Conservation (phyloP, 768 basidiomycete species). For the Kwoniella newhampshirensis region DNA sequence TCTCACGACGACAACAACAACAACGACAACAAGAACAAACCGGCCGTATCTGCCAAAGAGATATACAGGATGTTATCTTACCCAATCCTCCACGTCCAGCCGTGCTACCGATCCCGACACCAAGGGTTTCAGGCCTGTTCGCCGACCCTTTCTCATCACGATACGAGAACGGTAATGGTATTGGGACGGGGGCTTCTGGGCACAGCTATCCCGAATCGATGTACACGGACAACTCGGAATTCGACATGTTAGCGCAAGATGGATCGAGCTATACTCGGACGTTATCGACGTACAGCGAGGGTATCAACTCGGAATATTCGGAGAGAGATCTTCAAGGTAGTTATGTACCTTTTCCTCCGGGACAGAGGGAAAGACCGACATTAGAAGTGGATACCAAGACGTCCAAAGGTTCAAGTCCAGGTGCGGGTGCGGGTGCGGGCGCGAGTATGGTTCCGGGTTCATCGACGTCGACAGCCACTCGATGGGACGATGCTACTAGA, state of each 20-base stretch:
- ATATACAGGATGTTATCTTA: conserved; percentile 7
- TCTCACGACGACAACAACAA: not conserved
- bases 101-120: not conserved
- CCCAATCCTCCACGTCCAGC: not conserved
- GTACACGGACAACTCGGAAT: conserved; percentile 26
- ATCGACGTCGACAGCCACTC: not conserved
- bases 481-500: no score
- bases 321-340: conserved; percentile 10
- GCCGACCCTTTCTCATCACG: not conserved
- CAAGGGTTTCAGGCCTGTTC: not conserved
- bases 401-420: not conserved
- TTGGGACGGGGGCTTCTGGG: no score
- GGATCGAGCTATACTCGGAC: conserved; percentile 18
- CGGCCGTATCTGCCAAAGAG: conserved; percentile 9
- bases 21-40: conserved; percentile 1
- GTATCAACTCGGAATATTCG: conserved; percentile 18
- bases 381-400: conserved; percentile 13
- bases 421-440: not conserved
- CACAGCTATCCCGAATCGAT: conserved; percentile 11
- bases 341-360: not conserved
- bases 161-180: not conserved
- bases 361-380: not conserved
- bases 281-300: conserved; percentile 23
- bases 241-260: conserved; percentile 25
- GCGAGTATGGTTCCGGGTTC: not conserved